Conservation (phyloP, 2,329 filamentous ascomycete genomes). For the Claviceps pazoutovae region DNA sequence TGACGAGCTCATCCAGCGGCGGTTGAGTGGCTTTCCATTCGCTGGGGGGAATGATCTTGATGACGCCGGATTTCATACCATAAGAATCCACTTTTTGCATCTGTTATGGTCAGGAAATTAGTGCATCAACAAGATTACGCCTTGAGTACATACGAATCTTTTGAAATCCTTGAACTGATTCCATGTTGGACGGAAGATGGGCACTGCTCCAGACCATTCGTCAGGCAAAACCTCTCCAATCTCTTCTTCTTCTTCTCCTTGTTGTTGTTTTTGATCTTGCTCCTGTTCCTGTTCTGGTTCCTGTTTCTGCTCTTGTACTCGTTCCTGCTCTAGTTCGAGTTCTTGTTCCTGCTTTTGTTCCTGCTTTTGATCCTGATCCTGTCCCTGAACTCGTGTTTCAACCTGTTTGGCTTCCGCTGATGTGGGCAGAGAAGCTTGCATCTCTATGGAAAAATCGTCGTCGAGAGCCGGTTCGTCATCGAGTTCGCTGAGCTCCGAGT, state of each 20-base stretch:
- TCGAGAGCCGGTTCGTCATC: constrained; percentile 37
- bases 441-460: constrained; percentile 14
- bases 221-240: constrained; percentile 71
- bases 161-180: constrained; percentile 89
- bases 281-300: background rate
- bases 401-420: constrained; percentile 11
- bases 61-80: constrained; percentile 93
- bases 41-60: constrained; percentile 84
- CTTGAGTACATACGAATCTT: constrained; percentile 52
- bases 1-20: constrained; percentile 69
- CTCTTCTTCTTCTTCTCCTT: constrained; percentile 30
- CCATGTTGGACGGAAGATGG: constrained; percentile 93
- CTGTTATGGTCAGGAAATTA: constrained; percentile 20
- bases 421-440: constrained; percentile 13
- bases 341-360: constrained; percentile 10
- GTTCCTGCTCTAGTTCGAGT: constrained; percentile 15
- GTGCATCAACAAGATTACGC: constrained; percentile 13
- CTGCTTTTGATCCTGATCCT: background rate
- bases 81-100: constrained; percentile 79
- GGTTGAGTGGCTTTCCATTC: constrained; percentile 84
- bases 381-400: background rate
- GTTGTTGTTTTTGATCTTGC: constrained; percentile 13
- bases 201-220: constrained; percentile 82
- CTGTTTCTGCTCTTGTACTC: background rate
- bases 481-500: constrained; percentile 53